Base-by-base conservation (phyloP, 2,329 filamentous ascomycete genomes). In the Talaromyces sp. region DNA sequence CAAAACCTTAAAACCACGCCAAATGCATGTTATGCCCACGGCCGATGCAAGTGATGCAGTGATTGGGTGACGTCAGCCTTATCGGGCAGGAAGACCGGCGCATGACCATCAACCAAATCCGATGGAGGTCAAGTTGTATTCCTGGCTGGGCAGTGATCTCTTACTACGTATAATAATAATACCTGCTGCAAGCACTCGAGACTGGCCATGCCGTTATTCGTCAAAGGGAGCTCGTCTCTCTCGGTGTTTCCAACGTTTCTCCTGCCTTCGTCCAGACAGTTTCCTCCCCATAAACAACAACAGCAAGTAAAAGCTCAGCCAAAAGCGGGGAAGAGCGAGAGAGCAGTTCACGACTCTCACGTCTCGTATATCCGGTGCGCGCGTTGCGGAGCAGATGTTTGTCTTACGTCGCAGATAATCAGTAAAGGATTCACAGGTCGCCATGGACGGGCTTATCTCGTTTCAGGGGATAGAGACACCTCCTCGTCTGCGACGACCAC, bases 361-460 rank as follows among this genome's bases (percentile, higher is more conserved):
- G 72, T 75, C 54, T 84, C 84, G 2, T 81, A 82, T 69, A 78
- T 88, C 26, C 81, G 80, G 65, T 88, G 85, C 71, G 77, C 80
- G 29, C 80, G 80, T 65, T 88, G 85, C 69, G 80, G 83, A 46
- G 75, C 82, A 11, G 82, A 87, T 67, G 77, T 88, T 53, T 83
- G 83, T 63, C 77, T 83, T 58, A 81, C 82, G 17, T 79, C 79
- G 6, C 83, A 85, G 63, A 86, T 87, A 60, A 83, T 87, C 67
- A 81, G 77, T 74, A 87, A 87, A 74, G 85, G 85, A 58, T 88
- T 88, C 72, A 87, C 83, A 26, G 85, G 85, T 63, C 82, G 85
- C 19, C 82, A 87, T 69, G 85, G 85, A 6, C 83, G 85, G 60
- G 85, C 85, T 48, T 87, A 86, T 70, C 82, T 88, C 60, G 84